phyloP scores from a whole-genome alignment of 805 yeast species.

The Wickerhamiella sorbophila region DNA sequence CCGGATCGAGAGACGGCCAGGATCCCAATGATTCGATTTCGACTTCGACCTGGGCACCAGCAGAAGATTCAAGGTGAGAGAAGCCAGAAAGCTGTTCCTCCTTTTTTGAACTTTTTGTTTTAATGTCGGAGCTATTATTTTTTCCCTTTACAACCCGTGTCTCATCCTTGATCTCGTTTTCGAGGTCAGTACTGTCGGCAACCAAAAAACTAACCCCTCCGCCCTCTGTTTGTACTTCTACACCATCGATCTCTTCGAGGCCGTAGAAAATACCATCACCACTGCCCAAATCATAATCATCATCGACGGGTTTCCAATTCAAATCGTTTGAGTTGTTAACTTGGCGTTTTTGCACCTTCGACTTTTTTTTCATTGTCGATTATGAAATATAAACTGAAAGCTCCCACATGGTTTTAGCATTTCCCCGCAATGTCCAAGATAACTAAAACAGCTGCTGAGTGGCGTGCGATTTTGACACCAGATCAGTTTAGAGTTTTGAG shows the following conservation, averaged over 20 bases:
- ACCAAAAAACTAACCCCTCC: conserved; percentile 42
- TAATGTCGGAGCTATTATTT: too few species aligned
- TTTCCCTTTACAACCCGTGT: conserved; percentile 9
- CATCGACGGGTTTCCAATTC: conserved; percentile 56
- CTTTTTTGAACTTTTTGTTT: conserved; percentile 3
- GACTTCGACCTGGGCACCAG: conserved; percentile 14
- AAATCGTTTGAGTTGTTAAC: conserved; percentile 16
- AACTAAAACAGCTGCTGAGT: conserved; percentile 38
- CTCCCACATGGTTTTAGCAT: background rate
- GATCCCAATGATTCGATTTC: conserved; percentile 12
- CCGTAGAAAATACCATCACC: conserved; percentile 90
- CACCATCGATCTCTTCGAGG: conserved; percentile 87
- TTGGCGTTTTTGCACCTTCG: background rate
- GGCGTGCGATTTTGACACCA: conserved; percentile 68
- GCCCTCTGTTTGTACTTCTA: conserved; percentile 57
- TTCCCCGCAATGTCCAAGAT: conserved; percentile 15
- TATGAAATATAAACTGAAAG: background rate
- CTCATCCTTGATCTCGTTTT: conserved; percentile 9
- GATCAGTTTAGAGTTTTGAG: conserved; percentile 68
- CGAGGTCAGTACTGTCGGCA: conserved; percentile 29
- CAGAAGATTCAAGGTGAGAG: conserved; percentile 10
- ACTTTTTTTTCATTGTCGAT: background rate
- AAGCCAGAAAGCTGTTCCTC: conserved; percentile 7
- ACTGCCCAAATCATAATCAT: conserved; percentile 39
- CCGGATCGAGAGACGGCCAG: conserved; percentile 29